Conservation (phyloP, 2,329 filamentous ascomycete species). For the Grosmannia serpens region DNA sequence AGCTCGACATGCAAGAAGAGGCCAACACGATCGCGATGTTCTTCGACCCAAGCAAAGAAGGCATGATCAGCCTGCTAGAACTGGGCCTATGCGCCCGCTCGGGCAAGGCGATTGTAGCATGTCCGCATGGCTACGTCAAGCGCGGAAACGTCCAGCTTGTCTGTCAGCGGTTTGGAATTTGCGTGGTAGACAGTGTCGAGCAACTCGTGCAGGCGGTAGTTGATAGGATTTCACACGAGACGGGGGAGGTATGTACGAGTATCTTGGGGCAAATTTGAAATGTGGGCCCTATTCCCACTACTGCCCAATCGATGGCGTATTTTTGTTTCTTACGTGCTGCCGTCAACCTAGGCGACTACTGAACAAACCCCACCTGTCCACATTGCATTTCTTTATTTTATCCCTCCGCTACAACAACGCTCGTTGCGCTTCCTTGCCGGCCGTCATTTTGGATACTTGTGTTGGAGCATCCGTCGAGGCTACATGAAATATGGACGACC, state of each 20-base stretch:
- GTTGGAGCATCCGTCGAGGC: neutral
- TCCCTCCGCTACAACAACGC: neutral
- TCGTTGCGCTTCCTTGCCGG: neutral
- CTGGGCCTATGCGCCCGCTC: constrained; percentile 37
- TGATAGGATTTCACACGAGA: neutral
- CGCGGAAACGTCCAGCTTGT: constrained; percentile 50
- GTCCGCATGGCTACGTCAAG: constrained; percentile 40
- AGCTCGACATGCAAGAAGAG: constrained; percentile 42
- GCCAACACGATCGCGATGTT: constrained; percentile 45
- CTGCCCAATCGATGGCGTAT: neutral
- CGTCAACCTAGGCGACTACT: neutral
- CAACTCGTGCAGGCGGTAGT: constrained; percentile 19
- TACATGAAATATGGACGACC: constrained; percentile 40
- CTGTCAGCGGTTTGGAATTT: constrained; percentile 35
- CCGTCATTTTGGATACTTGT: neutral
- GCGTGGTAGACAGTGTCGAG: constrained; percentile 29
- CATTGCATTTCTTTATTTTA: neutral
- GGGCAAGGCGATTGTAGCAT: constrained; percentile 40
- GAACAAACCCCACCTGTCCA: neutral
- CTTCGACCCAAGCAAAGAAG: constrained; percentile 39
- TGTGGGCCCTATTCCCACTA: neutral
- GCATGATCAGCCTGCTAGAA: constrained; percentile 49
- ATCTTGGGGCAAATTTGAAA: neutral
- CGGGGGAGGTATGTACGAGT: neutral
- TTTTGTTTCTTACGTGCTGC: neutral